These are phyloP conservation scores for Globisporangium iwayamae DNA, from an alignment of 352 stramenopile species.

Conservation along the genomic window DNA sequence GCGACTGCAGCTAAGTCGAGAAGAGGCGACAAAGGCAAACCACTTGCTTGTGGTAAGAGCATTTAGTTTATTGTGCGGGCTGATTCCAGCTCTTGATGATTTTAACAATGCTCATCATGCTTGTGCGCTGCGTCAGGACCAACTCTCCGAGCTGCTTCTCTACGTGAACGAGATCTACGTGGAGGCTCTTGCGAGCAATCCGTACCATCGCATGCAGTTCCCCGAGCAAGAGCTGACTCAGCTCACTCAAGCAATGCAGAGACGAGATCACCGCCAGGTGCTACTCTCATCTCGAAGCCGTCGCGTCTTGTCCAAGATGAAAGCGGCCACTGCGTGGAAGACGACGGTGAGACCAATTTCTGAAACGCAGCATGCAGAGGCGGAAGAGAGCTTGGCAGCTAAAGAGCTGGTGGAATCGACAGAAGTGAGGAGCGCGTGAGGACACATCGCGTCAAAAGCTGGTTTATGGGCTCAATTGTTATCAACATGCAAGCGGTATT, in stretches of 20 bases:
- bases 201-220: slow-evolving; percentile 27
- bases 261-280: slow-evolving; percentile 30
- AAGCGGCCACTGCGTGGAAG: slow-evolving; percentile 17
- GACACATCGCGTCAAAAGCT: neutral
- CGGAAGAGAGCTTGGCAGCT: neutral
- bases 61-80: neutral
- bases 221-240: slow-evolving; percentile 19
- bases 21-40: slow-evolving; percentile 22
- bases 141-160: slow-evolving; percentile 34
- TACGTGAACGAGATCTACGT: slow-evolving; percentile 41
- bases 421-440: neutral
- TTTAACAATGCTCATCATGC: neutral
- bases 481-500: slow-evolving; percentile 6
- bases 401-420: slow-evolving; percentile 3
- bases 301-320: slow-evolving; percentile 38
- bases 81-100: neutral
- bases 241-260: slow-evolving; percentile 26
- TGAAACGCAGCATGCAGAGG: neutral
- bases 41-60: slow-evolving; percentile 31
- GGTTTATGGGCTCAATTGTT: slow-evolving; percentile 7
- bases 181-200: slow-evolving; percentile 41
- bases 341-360: neutral
- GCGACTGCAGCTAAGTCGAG: slow-evolving; percentile 21
- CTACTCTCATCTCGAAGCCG: slow-evolving; percentile 30
- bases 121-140: slow-evolving; percentile 18